Base-by-base conservation (phyloP, 352 stramenopile genomes). In the Chrysophaeum taylorii region DNA sequence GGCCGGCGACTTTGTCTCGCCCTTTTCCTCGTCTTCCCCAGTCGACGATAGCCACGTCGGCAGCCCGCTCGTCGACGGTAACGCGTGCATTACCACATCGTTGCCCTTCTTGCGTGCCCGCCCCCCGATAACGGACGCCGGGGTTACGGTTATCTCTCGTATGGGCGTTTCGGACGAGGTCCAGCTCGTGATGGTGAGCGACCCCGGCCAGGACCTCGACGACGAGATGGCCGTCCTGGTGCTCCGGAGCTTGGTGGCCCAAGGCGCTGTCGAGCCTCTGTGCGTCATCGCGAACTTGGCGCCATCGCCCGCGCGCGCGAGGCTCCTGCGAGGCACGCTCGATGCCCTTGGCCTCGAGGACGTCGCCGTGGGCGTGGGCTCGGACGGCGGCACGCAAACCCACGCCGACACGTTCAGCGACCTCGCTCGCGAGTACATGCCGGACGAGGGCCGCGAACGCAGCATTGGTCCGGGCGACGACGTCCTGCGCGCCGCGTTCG, bases 181-280 rank as follows among this genome's bases (percentile, higher is more conserved):
- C n/a, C n/a, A 35, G 9, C 21, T 66, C 31, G 27, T 81, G 14
- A 18, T 81, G 21, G 73, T 81, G 14, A 73, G 66, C n/a, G 76
- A 81, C 48, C 70, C 70, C 27, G 76, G 76, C 18, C 76, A 81
- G 64, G 76, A 81, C 69, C 50, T 79, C 25, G 76, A 81, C 48
- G 76, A 81, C 42, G 76, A 81, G 70, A 81, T 81, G 76, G 75
- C 77, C 69, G 75, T 81, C 48, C 77, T 81, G 42, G 74, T 81
- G 73, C 68, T 75, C 15, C 64, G 76, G 1, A 60, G 74, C 43
- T 54, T 81, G 15, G 57, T 75, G 25, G 71, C 68, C 48, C 45
- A 75, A 18, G 48, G 78, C 18, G 57, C 77, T 2, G 78, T 79
- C 16, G 14, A 2, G 12, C 45, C 12, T 5, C 50, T 71, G 61